Evolutionary conservation across 1,139 yeast genomes (phyloP), one percentile per base, ranked within the genome.

Genomic region (Saccharomyces hybrid): DNA sequence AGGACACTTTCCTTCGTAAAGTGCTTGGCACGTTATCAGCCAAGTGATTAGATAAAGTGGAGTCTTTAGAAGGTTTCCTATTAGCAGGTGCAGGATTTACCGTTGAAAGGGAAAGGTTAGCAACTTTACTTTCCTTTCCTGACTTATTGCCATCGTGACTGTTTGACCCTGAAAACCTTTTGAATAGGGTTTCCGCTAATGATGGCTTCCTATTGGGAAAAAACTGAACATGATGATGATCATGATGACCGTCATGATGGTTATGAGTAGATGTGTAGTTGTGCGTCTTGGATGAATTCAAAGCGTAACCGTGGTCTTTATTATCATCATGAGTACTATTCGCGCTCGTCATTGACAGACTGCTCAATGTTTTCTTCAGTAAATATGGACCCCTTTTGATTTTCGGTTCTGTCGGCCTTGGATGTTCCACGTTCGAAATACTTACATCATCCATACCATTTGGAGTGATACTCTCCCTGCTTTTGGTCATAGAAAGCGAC

Each of bases 151-250:
- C 9, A 14, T 28, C 50, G 9, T 34, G 49, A 29, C 28, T 27
- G 23, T 19, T 46, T 4, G 48, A 41, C 25, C 58, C 57, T 14
- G 66, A 61, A 16, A 64, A 49, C 52, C 62, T 58, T 53, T 63
- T 65, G 25, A 65, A 59, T 3, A 64, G 47, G 34, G 54, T 56
- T 14, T 60, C 64, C 1, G 69, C 67, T 52, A 65, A 61, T 1
- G 69, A 65, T 27, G 59, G 55, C 53, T 65, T 65, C 41, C 67
- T 58, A 13, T 28, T 27, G 14, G 52, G 32, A 13, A 41, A 38
- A 11, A 14, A 26, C 47, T 49, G 51, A 38, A 41, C 31, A 31
- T 46, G 28, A 29, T 44, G 61, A 54, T 16, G 60, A 57, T 32
- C 57, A 26, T 23, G 47, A n/a, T 53, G 54, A 14, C 27, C 9